Evolutionary conservation across 2,329 filamentous ascomycete genomes (phyloP).

Genomic region (Trichoderma asperellum): DNA sequence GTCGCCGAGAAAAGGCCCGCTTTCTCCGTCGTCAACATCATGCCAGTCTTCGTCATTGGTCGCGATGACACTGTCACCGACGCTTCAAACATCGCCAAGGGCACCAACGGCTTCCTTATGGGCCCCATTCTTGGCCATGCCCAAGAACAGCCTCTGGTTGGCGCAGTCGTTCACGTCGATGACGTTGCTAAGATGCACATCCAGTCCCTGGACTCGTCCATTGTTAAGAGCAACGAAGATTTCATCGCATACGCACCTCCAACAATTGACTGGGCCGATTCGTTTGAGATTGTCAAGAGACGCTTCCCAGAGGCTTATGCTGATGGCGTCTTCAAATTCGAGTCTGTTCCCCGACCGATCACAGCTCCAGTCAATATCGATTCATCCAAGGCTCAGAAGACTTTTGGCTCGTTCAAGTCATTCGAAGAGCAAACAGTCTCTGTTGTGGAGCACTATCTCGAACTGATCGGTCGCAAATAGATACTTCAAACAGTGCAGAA

Average conservation of each 20-base stretch:
- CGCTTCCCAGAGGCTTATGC: slow-evolving; percentile 26
- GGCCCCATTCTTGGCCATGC: slow-evolving; percentile 41
- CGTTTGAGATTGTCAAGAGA: slow-evolving; percentile 25
- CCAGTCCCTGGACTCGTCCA: not conserved
- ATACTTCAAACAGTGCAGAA: not conserved
- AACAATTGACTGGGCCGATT: not conserved
- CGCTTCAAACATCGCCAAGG: slow-evolving; percentile 31
- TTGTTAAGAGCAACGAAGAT: slow-evolving; percentile 21
- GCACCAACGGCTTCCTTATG: slow-evolving; percentile 43
- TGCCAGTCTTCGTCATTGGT: slow-evolving; percentile 45
- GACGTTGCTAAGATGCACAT: slow-evolving; percentile 31
- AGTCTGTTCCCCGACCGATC: slow-evolving; percentile 3
- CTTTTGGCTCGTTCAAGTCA: slow-evolving; percentile 39
- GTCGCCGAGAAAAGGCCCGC: slow-evolving; percentile 39
- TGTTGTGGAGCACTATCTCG: slow-evolving; percentile 42
- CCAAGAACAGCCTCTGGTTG: slow-evolving; percentile 34
- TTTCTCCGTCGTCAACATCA: slow-evolving; percentile 44
- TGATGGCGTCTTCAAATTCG: slow-evolving; percentile 27
- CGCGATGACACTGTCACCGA: slow-evolving; percentile 40
- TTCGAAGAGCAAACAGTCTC: slow-evolving; percentile 44
- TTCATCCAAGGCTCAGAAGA: slow-evolving; percentile 38
- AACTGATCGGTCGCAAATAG: slow-evolving; percentile 32
- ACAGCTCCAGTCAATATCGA: slow-evolving; percentile 31
- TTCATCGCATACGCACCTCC: slow-evolving; percentile 23
- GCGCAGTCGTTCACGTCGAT: slow-evolving; percentile 32